Conservation (phyloP, 345 rosid species). For the Corchorus olitorius region DNA sequence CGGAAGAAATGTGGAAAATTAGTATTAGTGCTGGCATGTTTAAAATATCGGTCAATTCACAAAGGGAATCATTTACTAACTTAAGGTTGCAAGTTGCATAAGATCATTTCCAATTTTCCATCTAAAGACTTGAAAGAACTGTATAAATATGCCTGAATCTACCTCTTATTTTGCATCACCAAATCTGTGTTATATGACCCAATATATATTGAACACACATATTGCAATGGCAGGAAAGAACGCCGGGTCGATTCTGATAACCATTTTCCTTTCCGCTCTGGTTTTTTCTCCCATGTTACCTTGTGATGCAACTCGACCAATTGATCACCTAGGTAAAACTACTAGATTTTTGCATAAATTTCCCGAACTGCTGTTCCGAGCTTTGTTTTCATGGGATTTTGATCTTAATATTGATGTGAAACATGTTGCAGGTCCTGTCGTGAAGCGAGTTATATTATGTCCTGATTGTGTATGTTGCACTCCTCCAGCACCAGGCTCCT, state of each 20-base stretch:
- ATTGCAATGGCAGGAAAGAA: slow-evolving; percentile 8
- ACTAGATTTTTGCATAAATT: not conserved
- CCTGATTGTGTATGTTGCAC: slow-evolving; percentile 32
- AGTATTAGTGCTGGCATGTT: not conserved
- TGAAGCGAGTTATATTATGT: not conserved
- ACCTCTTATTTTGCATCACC: not conserved
- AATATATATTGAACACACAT: not conserved
- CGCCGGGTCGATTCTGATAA: slow-evolving; percentile 16
- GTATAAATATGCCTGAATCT: slow-evolving; percentile 1
- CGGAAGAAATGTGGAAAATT: not conserved
- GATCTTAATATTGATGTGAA: not conserved
- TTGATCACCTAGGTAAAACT: slow-evolving; percentile 26
- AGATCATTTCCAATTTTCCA: not conserved
- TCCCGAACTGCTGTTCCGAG: not conserved
- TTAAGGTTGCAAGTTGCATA: not conserved
- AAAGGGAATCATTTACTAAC: not conserved
- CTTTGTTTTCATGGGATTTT: not conserved
- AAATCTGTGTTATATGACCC: not conserved
- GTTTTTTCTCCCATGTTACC: slow-evolving; percentile 24
- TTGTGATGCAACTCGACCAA: slow-evolving; percentile 18
- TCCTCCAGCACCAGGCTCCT: slow-evolving; percentile 32
- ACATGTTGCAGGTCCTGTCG: not conserved
- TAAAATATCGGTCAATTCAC: not conserved
- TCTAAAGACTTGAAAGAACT: not conserved
- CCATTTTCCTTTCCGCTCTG: slow-evolving; percentile 26